Evolutionary conservation across 768 basidiomycete genomes (phyloP).

Genomic region (Pholiota conissans): DNA sequence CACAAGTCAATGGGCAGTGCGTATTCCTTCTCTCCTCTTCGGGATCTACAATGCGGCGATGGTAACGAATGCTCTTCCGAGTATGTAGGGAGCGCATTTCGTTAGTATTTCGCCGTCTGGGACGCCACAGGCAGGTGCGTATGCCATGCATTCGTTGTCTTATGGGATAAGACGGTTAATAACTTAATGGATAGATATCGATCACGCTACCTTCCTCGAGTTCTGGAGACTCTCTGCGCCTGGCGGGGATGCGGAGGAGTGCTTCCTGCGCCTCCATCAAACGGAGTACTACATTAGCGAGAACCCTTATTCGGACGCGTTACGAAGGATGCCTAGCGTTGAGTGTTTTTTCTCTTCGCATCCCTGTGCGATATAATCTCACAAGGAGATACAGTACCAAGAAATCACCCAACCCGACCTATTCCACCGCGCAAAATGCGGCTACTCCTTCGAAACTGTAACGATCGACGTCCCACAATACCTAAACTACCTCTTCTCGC

Average conservation of each 20-base stretch:
- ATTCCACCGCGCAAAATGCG: slow-evolving; percentile 38
- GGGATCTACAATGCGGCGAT: neutral
- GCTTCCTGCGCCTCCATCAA: slow-evolving; percentile 64
- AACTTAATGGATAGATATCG: slow-evolving; percentile 64
- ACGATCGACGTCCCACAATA: slow-evolving; percentile 66
- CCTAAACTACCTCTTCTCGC: slow-evolving; percentile 59
- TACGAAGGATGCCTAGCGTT: slow-evolving; percentile 55
- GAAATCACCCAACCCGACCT: slow-evolving; percentile 41
- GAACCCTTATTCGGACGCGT: slow-evolving; percentile 33
- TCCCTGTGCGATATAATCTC: slow-evolving; percentile 14
- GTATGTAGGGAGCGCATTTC: slow-evolving; percentile 73
- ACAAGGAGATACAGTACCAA: slow-evolving; percentile 21
- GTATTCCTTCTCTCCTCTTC: slow-evolving; percentile 22
- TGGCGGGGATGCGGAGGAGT: slow-evolving; percentile 50
- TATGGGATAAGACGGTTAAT: neutral
- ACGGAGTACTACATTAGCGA: slow-evolving; percentile 55
- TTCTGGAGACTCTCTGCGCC: slow-evolving; percentile 73
- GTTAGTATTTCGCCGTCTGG: slow-evolving; percentile 55
- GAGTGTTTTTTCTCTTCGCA: neutral
- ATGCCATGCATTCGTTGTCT: neutral
- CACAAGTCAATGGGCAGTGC: slow-evolving; percentile 81
- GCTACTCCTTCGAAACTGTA: slow-evolving; percentile 57
- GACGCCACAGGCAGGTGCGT: slow-evolving; percentile 44
- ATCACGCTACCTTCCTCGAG: slow-evolving; percentile 64
- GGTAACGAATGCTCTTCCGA: neutral